These are phyloP conservation scores for Lepiota subincarnata DNA, from an alignment of 768 basidiomycete genomes.

Conservation along the genomic window DNA sequence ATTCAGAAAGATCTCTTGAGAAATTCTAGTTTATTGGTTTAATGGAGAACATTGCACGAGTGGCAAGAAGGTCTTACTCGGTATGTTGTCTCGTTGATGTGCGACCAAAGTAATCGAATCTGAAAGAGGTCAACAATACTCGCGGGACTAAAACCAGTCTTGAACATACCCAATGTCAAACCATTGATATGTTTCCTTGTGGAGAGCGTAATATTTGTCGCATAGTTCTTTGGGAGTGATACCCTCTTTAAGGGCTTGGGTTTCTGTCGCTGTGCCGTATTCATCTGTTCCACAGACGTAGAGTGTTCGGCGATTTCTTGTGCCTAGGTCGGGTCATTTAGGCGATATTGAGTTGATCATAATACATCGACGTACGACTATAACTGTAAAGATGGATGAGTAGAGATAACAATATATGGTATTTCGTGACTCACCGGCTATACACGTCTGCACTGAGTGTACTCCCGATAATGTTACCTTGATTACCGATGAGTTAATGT, in stretches of 20 bases:
- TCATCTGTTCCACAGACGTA: slow-evolving; percentile 99
- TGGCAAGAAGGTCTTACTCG: slow-evolving; percentile 46
- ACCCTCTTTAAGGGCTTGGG: slow-evolving; percentile 88
- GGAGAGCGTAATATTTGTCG: slow-evolving; percentile 86
- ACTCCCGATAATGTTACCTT: slow-evolving; percentile 91
- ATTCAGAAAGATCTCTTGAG: slow-evolving; percentile 85
- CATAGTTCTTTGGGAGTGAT: slow-evolving; percentile 77
- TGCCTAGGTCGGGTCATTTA: slow-evolving; percentile 32
- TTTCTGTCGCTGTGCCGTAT: slow-evolving; percentile 99
- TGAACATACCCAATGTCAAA: slow-evolving; percentile 82
- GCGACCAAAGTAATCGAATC: slow-evolving; percentile 94
- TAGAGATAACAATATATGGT: neutral
- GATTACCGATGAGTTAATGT: slow-evolving; percentile 2
- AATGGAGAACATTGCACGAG: neutral
- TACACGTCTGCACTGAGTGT: slow-evolving; percentile 96
- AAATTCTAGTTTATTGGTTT: slow-evolving; percentile 52
- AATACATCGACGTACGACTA: slow-evolving; percentile 42
- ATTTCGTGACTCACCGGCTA: slow-evolving; percentile 59
- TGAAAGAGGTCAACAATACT: slow-evolving; percentile 24
- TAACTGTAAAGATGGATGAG: slow-evolving; percentile 38
- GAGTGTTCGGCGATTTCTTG: slow-evolving; percentile 83
- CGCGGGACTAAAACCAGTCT: neutral
- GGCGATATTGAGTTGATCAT: slow-evolving; percentile 4
- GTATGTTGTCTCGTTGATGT: slow-evolving; percentile 90
- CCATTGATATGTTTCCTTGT: slow-evolving; percentile 94